Conservation (phyloP, 2,329 filamentous ascomycete genomes). For the Thelonectria rubi region DNA sequence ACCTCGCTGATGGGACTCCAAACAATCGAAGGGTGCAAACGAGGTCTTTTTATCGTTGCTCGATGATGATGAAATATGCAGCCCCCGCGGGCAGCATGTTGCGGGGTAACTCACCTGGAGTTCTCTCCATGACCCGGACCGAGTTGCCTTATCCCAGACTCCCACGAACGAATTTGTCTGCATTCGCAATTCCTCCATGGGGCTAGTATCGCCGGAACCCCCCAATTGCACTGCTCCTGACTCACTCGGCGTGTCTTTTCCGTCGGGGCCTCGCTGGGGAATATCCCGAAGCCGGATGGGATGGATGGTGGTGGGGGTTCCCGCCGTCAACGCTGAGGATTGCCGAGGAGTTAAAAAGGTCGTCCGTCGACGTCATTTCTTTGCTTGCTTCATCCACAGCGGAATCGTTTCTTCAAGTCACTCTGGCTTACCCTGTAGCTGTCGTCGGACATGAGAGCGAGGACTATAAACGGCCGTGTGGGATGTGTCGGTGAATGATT, state of each 20-base stretch:
- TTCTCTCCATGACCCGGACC: background rate
- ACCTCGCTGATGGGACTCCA: background rate
- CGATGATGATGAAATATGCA: background rate
- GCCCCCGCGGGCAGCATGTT: background rate
- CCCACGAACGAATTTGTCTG: background rate
- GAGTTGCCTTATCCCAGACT: background rate
- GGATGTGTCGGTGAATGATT: background rate
- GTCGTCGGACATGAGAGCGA: background rate
- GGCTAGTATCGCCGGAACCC: conserved; percentile 19
- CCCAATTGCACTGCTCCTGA: background rate
- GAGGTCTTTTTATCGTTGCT: conserved; percentile 16
- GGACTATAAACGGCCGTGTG: background rate
- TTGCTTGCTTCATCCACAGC: background rate
- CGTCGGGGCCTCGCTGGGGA: background rate
- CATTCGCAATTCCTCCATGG: background rate
- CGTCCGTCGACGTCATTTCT: background rate
- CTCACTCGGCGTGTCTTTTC: background rate
- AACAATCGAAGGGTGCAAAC: background rate
- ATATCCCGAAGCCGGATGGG: background rate
- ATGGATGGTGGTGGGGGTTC: background rate
- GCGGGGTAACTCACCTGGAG: conserved; percentile 12
- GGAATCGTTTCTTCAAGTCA: conserved; percentile 9
- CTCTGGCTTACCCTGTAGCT: background rate
- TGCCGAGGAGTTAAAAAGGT: background rate
- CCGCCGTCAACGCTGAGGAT: background rate